Conservation (phyloP, 179 eudicot genomes). For the Camellia oleifera region DNA sequence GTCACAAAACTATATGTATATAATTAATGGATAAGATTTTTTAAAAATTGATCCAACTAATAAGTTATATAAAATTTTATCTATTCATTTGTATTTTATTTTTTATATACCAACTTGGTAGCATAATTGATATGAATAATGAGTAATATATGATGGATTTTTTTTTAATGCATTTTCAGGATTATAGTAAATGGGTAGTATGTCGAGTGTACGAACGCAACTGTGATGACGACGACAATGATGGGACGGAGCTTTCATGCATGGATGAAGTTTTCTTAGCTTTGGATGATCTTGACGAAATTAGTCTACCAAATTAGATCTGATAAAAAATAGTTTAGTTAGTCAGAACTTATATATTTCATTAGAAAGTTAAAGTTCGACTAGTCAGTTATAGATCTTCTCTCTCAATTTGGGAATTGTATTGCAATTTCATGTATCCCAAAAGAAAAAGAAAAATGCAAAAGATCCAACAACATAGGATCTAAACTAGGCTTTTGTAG, state of each 20-base stretch:
- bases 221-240: slow-evolving; percentile 28
- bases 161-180: slow-evolving; percentile 25
- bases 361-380: too few species aligned
- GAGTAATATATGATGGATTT: neutral
- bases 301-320: slow-evolving; percentile 54
- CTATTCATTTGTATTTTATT: neutral
- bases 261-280: slow-evolving; percentile 91
- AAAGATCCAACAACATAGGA: neutral
- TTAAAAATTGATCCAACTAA: too few species aligned
- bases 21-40: too few species aligned
- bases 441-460: too few species aligned
- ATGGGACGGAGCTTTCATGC: slow-evolving; percentile 67
- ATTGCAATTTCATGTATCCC: too few species aligned
- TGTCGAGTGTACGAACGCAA: slow-evolving; percentile 46
- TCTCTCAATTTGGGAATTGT: too few species aligned
- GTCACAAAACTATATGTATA: too few species aligned
- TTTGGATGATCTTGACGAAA: slow-evolving; percentile 81
- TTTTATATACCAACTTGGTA: too few species aligned
- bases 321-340: neutral
- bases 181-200: slow-evolving; percentile 44
- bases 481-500: neutral
- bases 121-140: too few species aligned
- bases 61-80: neutral
- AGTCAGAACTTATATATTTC: too few species aligned
- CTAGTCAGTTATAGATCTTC: too few species aligned